Evolutionary conservation across 2,329 filamentous ascomycete genomes (phyloP).

Genomic region (Emmonsiellopsis sp.): DNA sequence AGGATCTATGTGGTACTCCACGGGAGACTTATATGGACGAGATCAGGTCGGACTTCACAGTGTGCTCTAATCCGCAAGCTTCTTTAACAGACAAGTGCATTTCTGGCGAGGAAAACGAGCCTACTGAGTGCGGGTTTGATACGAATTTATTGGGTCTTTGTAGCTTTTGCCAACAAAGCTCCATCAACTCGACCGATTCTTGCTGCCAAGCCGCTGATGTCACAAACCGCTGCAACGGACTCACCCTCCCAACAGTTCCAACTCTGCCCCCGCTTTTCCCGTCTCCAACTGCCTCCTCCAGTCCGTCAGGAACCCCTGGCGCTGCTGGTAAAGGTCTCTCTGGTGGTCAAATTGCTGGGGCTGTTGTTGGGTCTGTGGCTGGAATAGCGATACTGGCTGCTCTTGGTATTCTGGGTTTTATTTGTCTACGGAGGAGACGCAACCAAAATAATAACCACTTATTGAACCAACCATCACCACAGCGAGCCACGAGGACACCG

Average conservation of each 20-base stretch:
- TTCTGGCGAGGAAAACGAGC: conserved; percentile 68
- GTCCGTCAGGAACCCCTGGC: conserved; percentile 37
- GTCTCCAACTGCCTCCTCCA: conserved; percentile 57
- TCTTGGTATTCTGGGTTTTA: conserved; percentile 52
- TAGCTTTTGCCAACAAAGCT: conserved; percentile 73
- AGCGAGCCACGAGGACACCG: conserved; percentile 33
- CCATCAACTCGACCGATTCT: conserved; percentile 85
- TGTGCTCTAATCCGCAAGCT: conserved; percentile 73
- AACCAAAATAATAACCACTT: conserved; percentile 59
- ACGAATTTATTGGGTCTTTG: conserved; percentile 67
- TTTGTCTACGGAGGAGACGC: conserved; percentile 48
- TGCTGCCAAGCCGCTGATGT: conserved; percentile 81
- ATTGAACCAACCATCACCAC: conserved; percentile 82
- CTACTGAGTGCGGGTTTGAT: conserved; percentile 75
- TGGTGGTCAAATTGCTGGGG: conserved; percentile 66
- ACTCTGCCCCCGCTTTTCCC: conserved; percentile 49
- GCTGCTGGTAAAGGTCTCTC: conserved; percentile 18
- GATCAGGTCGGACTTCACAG: conserved; percentile 85
- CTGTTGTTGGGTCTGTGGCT: conserved; percentile 71
- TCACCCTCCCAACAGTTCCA: conserved; percentile 65
- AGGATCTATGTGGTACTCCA: conserved; percentile 60
- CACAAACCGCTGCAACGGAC: conserved; percentile 61
- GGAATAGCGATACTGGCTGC: conserved; percentile 62
- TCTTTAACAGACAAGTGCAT: conserved; percentile 71
- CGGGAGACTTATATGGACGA: conserved; percentile 59